phyloP scores from a whole-genome alignment of 805 yeast species.

The Wickerhamomyces subpelliculosus region DNA sequence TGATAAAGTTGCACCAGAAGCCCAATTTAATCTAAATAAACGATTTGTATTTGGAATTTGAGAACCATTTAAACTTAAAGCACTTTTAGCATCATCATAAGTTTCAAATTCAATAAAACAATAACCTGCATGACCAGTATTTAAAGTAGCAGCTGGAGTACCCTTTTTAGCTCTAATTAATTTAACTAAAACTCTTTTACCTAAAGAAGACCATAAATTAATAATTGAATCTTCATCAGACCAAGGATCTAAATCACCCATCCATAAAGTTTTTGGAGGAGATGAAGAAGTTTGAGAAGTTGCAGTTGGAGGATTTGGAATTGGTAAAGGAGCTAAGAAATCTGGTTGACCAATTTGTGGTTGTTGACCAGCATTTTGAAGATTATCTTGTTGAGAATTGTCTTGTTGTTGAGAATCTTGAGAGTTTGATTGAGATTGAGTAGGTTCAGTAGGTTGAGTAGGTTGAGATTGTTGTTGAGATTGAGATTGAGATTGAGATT shows the following conservation, averaged over 20 bases:
- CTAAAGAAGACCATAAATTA: slow-evolving; percentile 52
- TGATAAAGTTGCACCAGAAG: slow-evolving; percentile 69
- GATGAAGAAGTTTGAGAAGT: slow-evolving; percentile 35
- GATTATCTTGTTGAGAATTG: background rate
- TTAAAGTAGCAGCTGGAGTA: slow-evolving; percentile 26
- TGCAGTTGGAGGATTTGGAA: slow-evolving; percentile 52
- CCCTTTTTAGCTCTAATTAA: slow-evolving; percentile 48
- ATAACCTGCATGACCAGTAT: slow-evolving; percentile 51
- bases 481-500: background rate
- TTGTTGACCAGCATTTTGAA: background rate
- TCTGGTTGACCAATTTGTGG: slow-evolving; percentile 19
- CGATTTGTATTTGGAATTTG: slow-evolving; percentile 57
- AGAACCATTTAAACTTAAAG: slow-evolving; percentile 59
- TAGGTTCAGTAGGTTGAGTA: background rate
- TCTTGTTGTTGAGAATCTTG: background rate
- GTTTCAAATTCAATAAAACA: slow-evolving; percentile 72
- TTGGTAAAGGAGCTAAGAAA: slow-evolving; percentile 18
- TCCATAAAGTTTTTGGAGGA: slow-evolving; percentile 73
- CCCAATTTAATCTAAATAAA: slow-evolving; percentile 75
- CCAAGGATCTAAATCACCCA: slow-evolving; percentile 84
- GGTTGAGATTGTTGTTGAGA: background rate
- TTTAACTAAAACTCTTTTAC: slow-evolving; percentile 56
- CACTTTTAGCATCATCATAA: slow-evolving; percentile 64
- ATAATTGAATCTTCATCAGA: slow-evolving; percentile 57
- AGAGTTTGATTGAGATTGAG: no score